Evolutionary conservation across 2,329 filamentous ascomycete genomes (phyloP), one percentile per base, ranked within the genome.

Genomic region (Cladosporium austrohemisphaericum): DNA sequence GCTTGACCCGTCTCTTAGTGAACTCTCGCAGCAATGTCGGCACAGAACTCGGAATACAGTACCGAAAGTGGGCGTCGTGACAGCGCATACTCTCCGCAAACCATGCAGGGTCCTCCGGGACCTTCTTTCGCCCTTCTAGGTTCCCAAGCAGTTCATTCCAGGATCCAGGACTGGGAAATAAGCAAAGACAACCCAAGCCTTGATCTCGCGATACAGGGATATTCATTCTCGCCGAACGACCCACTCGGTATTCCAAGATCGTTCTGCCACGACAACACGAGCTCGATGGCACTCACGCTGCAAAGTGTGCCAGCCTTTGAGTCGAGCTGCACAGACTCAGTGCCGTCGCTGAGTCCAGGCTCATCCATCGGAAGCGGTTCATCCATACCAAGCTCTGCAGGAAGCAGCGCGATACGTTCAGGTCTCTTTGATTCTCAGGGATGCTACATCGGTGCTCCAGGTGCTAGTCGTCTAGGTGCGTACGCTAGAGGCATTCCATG

Each of bases 21-120:
- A n/a, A n/a, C n/a, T n/a, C n/a, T 40, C 38, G 38, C 38, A 41
- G 26, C 38, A 29, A 47, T 47, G 44, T 38, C 44, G 33, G 33
- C 31, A 11, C 29, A 28, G 23, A 19, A 29, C 33, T 47, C 33
- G 25, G 44, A 47, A 22, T 29, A 38, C 26, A 29, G 20, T 47
- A 38, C 44, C 44, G 44, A 29, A 47, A 47, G 44, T 47, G 44
- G 44, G 44, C 44, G 33, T 31, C 23, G 44, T 47, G 44, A 37
- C 44, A 47, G 44, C 44, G 44, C 44, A 47, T 38, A 23, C 36
- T 38, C 36, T 38, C 36, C 36, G 13, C 36, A 38, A 11, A 10
- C 9, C 32, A 47, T 37, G 44, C 44, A 47, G 44, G 44, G 44
- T 31, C 36, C n/a, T n/a, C n/a, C n/a, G n/a, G n/a, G 25, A 6